Evolutionary conservation across 2,329 filamentous ascomycete genomes (phyloP).

Genomic region (Aspergillus sp.): DNA sequence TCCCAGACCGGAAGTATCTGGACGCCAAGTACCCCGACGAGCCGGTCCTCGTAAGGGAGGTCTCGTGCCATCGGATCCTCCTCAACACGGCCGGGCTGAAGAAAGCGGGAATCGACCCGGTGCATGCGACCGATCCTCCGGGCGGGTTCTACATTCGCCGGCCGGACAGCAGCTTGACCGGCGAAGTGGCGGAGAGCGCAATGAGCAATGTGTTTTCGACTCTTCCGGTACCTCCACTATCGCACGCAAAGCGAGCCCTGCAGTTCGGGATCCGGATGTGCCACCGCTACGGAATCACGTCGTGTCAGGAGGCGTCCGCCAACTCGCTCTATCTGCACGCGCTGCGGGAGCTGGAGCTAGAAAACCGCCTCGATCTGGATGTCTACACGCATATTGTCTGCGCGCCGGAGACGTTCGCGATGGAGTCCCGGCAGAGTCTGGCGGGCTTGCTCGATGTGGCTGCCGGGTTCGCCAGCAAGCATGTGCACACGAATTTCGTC

Average conservation of each 20-base stretch:
- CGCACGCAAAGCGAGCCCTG: slow-evolving; percentile 17
- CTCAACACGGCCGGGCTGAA: slow-evolving; percentile 19
- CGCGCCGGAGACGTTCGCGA: slow-evolving; percentile 15
- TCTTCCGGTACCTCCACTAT: slow-evolving; percentile 13
- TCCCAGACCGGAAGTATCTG: slow-evolving; percentile 16
- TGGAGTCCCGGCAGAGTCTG: slow-evolving; percentile 11
- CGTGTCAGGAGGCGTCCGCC: slow-evolving; percentile 23
- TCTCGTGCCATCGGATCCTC: slow-evolving; percentile 19
- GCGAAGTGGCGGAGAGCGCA: slow-evolving; percentile 19
- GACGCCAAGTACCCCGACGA: slow-evolving; percentile 18
- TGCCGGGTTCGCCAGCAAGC: slow-evolving; percentile 14
- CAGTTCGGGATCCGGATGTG: slow-evolving; percentile 13
- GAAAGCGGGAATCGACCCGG: slow-evolving; percentile 16
- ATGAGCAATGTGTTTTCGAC: slow-evolving; percentile 13
- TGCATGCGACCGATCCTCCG: slow-evolving; percentile 10
- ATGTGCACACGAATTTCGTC: slow-evolving; percentile 23
- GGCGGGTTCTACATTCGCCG: slow-evolving; percentile 16
- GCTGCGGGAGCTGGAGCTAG: slow-evolving; percentile 17
- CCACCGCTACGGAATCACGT: slow-evolving; percentile 21
- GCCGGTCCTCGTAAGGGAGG: slow-evolving; percentile 21
- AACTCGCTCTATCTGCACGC: slow-evolving; percentile 19
- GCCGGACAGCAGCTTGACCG: slow-evolving; percentile 19
- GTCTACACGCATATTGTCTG: slow-evolving; percentile 17
- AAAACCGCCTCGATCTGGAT: slow-evolving; percentile 16
- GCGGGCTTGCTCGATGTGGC: slow-evolving; percentile 16